A percentile compares a stretch with the other conserved stretches of the same genome.
Evolutionary conservation across 2,329 filamentous ascomycete genomes (phyloP).

Genomic region (Emericellopsis atlantica): DNA sequence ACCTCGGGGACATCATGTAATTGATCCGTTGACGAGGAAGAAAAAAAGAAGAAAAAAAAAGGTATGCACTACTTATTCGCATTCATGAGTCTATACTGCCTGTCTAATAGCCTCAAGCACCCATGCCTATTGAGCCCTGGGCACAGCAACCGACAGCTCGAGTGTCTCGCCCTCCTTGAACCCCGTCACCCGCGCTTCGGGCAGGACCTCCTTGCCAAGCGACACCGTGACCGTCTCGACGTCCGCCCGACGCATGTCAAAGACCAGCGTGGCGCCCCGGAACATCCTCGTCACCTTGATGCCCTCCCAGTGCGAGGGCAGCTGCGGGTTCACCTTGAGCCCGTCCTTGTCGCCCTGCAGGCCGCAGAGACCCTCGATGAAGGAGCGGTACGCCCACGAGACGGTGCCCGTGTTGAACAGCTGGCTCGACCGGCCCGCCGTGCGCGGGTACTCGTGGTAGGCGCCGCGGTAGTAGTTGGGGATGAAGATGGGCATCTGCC

Average conservation of each 20-base stretch:
- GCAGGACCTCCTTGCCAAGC: slow-evolving; percentile 22
- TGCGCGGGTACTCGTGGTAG: slow-evolving; percentile 32
- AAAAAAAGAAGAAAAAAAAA: too few relatives aligned
- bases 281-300: slow-evolving; percentile 35
- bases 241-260: slow-evolving; percentile 26
- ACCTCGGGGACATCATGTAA: too few relatives aligned
- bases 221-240: slow-evolving; percentile 27
- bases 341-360: slow-evolving; percentile 35
- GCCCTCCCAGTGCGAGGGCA: slow-evolving; percentile 34
- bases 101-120: too few relatives aligned
- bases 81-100: too few relatives aligned
- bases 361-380: slow-evolving; percentile 42
- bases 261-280: slow-evolving; percentile 34
- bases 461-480: slow-evolving; percentile 46
- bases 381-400: slow-evolving; percentile 41
- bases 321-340: slow-evolving; percentile 31
- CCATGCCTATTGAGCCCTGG: slow-evolving; percentile 8
- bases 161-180: slow-evolving; percentile 31
- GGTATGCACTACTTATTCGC: too few relatives aligned
- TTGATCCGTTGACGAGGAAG: too few relatives aligned
- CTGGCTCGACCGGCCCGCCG: slow-evolving; percentile 41
- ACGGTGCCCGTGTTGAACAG: slow-evolving; percentile 47
- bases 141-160: slow-evolving; percentile 13
- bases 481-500: slow-evolving; percentile 43
- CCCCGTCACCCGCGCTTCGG: slow-evolving; percentile 23